phyloP scores from a whole-genome alignment of 2,329 filamentous ascomycete species.

The Clonostachys solani region DNA sequence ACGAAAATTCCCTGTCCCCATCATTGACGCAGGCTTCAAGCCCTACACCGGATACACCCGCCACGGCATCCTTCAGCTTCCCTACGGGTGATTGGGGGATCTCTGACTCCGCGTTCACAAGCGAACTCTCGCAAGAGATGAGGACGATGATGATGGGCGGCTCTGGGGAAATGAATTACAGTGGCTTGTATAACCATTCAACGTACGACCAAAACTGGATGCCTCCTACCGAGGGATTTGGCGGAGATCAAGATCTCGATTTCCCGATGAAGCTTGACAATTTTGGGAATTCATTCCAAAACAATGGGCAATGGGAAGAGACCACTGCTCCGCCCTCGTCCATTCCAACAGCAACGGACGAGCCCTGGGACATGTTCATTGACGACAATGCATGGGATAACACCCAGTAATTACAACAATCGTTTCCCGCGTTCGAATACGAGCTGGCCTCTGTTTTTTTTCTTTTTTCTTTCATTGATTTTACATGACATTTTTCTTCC shows the following conservation, averaged over 20 bases:
- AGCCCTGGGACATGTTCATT: conserved; percentile 22
- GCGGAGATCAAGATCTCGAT: background rate
- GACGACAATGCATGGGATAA: conserved; percentile 17
- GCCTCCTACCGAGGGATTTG: background rate
- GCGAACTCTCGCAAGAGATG: conserved; percentile 33
- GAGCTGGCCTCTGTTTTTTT: background rate
- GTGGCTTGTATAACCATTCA: conserved; percentile 11
- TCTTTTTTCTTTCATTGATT: background rate
- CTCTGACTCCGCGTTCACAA: conserved; percentile 29
- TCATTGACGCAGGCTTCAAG: background rate
- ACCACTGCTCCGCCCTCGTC: conserved; percentile 1
- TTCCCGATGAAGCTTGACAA: background rate
- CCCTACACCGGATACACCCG: conserved; percentile 8
- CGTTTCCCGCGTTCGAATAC: background rate
- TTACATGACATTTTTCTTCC: background rate
- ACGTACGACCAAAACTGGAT: conserved; percentile 9
- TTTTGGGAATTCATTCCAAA: conserved; percentile 1
- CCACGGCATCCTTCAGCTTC: conserved; percentile 11
- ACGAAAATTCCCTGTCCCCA: background rate
- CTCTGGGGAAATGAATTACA: conserved; percentile 13
- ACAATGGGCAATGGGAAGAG: conserved; percentile 1
- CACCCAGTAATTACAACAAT: background rate
- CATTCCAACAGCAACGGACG: conserved; percentile 9
- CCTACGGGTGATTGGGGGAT: conserved; percentile 9
- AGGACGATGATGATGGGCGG: conserved; percentile 29